Conservation (phyloP, 352 stramenopile species). For the Globisporangium middletonii region DNA sequence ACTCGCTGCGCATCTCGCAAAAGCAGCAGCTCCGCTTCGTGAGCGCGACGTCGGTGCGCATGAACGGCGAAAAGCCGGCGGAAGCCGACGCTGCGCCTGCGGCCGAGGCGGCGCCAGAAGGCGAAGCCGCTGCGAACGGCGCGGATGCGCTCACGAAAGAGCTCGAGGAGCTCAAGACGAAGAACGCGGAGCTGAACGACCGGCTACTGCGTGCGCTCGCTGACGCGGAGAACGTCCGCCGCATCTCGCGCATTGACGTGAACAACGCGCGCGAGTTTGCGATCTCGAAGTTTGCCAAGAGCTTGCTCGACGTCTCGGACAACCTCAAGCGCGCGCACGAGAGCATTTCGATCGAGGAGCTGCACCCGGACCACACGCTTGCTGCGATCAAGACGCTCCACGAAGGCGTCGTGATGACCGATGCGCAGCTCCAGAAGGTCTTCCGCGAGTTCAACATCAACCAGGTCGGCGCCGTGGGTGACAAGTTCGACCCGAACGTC, state of each 20-base stretch:
- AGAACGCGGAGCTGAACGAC: constrained; percentile 84
- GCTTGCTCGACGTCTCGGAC: constrained; percentile 96
- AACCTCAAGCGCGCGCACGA: constrained; percentile 95
- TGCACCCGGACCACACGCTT: constrained; percentile 65
- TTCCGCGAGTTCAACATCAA: constrained; percentile 90
- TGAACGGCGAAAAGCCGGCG: constrained; percentile 50
- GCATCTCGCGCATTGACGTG: constrained; percentile 93
- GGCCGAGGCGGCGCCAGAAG: constrained; percentile 4
- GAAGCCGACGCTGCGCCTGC: constrained; percentile 16
- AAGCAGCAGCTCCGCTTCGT: constrained; percentile 42
- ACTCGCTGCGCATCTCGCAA: constrained; percentile 20
- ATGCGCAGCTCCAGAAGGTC: constrained; percentile 94
- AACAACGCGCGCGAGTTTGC: constrained; percentile 92
- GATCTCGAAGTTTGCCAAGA: constrained; percentile 96
- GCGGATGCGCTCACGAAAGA: constrained; percentile 53
- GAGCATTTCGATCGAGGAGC: constrained; percentile 69
- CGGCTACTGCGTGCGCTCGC: constrained; percentile 88
- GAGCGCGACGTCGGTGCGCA: constrained; percentile 28
- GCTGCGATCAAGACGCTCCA: constrained; percentile 68
- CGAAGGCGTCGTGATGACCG: constrained; percentile 93
- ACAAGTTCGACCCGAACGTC: constrained; percentile 98
- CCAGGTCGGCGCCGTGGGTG: constrained; percentile 89
- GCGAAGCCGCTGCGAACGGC: constrained; percentile 6
- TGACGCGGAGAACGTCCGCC: constrained; percentile 97
- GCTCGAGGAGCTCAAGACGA: constrained; percentile 60